These are phyloP conservation scores for Grosmannia penicillata DNA, from an alignment of 2,329 filamentous ascomycete species.

Conservation along the genomic window DNA sequence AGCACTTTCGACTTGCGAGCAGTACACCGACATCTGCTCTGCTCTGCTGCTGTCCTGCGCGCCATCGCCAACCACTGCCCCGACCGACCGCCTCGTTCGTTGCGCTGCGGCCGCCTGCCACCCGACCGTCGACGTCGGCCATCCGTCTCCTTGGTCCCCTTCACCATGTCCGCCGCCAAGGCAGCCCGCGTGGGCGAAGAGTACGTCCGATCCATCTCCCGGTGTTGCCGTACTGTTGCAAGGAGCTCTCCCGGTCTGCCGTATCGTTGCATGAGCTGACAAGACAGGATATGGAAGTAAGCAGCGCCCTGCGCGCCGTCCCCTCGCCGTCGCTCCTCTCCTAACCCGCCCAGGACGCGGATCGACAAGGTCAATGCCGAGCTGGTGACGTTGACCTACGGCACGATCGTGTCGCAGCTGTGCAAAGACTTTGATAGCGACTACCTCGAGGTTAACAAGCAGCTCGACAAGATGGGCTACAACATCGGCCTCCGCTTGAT, in stretches of 20 bases:
- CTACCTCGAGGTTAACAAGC: constrained; percentile 91
- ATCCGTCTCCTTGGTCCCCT: neutral
- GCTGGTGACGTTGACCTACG: constrained; percentile 92
- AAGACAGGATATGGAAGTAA: constrained; percentile 78
- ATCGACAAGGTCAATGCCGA: constrained; percentile 98
- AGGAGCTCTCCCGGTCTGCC: neutral
- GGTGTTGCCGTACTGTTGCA: neutral
- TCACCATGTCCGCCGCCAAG: constrained; percentile 41
- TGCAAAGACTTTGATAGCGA: constrained; percentile 94
- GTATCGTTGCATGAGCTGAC: constrained; percentile 10
- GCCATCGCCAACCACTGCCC: too few relatives aligned
- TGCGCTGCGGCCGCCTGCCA: too few relatives aligned
- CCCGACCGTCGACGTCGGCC: neutral
- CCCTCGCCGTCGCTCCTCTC: neutral
- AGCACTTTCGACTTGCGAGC: too few relatives aligned
- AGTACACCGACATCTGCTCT: too few relatives aligned
- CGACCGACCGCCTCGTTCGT: too few relatives aligned
- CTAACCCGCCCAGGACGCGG: constrained; percentile 49
- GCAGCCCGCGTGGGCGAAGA: constrained; percentile 47
- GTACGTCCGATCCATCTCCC: constrained; percentile 24
- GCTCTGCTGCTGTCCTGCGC: too few relatives aligned
- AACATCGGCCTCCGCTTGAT: constrained; percentile 94
- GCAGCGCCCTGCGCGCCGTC: constrained; percentile 18
- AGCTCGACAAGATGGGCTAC: constrained; percentile 98
- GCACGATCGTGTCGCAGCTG: constrained; percentile 89